Conservation (phyloP, 2,329 filamentous ascomycete genomes). For the Monosporascus sp. region DNA sequence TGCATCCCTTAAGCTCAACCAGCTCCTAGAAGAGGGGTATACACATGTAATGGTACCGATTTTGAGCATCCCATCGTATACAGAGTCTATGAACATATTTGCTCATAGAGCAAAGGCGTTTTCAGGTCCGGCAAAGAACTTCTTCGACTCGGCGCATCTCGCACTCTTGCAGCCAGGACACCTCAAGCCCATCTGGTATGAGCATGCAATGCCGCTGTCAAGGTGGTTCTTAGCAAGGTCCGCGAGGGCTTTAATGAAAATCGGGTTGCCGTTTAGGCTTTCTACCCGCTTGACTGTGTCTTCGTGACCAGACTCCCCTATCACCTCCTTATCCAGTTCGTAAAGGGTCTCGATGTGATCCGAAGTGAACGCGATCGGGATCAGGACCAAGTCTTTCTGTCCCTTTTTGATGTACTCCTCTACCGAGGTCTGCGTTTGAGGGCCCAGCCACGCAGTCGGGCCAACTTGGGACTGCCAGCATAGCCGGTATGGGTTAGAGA, state of each 20-base stretch:
- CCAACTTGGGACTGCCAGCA: conserved; percentile 99
- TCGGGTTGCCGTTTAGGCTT: conserved; percentile 82
- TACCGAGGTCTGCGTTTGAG: conserved; percentile 85
- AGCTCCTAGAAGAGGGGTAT: too few species aligned
- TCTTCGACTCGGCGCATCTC: conserved; percentile 73
- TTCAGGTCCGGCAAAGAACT: conserved; percentile 49
- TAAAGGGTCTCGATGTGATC: conserved; percentile 97
- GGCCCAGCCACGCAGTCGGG: conserved; percentile 89
- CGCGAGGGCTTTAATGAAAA: conserved; percentile 87
- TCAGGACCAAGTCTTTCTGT: conserved; percentile 82
- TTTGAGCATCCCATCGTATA: too few species aligned
- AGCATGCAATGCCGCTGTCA: conserved; percentile 61
- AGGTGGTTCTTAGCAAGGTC: conserved; percentile 81
- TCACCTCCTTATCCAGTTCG: conserved; percentile 91
- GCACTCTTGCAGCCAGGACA: conserved; percentile 94
- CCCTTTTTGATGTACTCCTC: conserved; percentile 85
- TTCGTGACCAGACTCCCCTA: conserved; percentile 73
- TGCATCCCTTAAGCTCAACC: too few species aligned
- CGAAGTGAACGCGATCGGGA: conserved; percentile 97
- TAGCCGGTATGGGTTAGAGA: conserved; percentile 85
- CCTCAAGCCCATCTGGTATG: conserved; percentile 79
- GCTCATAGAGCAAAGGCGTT: conserved; percentile 17
- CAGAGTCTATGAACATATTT: neutral
- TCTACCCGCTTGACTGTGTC: conserved; percentile 86
- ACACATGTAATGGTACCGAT: neutral